Base-by-base conservation (phyloP, 2,329 filamentous ascomycete genomes). In the Arthrobotrys entomopaga region DNA sequence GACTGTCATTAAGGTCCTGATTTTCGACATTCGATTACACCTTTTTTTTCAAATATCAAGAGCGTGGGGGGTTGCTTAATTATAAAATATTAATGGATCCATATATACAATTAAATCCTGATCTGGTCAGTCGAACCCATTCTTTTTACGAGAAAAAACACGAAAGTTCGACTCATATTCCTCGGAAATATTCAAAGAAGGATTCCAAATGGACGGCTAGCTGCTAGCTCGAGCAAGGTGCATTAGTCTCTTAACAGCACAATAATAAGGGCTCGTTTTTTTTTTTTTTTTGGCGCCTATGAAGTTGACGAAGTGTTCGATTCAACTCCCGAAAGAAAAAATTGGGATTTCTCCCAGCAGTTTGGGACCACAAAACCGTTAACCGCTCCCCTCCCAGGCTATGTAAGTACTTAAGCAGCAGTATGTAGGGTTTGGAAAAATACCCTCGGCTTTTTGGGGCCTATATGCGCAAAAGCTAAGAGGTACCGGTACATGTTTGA, bases 271-370 rank as follows among this genome's bases (percentile, higher is more conserved):
- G n/a, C n/a, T n/a, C 29, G 10, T 34, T 7, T 22, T 50, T 50
- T 19, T 19, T n/a, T n/a, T n/a, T n/a, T n/a, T n/a, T n/a, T n/a
- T n/a, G n/a, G n/a, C n/a, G n/a, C n/a, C n/a, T n/a, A n/a, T n/a
- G n/a, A n/a, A n/a, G n/a, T n/a, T n/a, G n/a, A n/a, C n/a, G n/a
- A n/a, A n/a, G n/a, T n/a, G n/a, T n/a, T n/a, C n/a, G n/a, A n/a
- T n/a, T n/a, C n/a, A n/a, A n/a, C 69, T 73, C 59, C 69, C 66
- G 66, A 65, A 60, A 10, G 29, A 34, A 60, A 65, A 38, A n/a
- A n/a, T n/a, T 46, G 22, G 48, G 42, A 61, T 61, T 73, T 65
- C n/a, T 34, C 29, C 69, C 69, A 66, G 69, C 40, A 29, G 60
- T 65, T 60, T 66, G 69, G 69, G 61, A 65, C 69, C 61, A 46